These are phyloP conservation scores for Paramecium caudatum DNA, from an alignment of 73 alveolate genomes.

Conservation along the genomic window DNA sequence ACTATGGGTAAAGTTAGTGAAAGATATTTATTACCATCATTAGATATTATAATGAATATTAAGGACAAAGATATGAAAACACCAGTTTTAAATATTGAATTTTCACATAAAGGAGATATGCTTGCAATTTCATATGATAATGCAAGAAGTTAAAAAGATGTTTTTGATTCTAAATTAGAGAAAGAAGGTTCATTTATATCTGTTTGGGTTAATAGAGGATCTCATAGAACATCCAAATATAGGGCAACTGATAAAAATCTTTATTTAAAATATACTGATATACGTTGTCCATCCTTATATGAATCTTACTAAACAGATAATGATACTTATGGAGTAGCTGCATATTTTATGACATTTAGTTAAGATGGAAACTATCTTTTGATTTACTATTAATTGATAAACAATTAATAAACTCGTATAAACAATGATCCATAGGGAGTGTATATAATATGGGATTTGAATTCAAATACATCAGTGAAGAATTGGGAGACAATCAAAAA, in stretches of 20 bases:
- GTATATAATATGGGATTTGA: conserved; percentile 74
- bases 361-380: conserved; percentile 66
- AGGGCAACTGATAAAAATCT: conserved; percentile 69
- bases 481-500: conserved; percentile 72
- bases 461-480: conserved; percentile 68
- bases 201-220: conserved; percentile 59
- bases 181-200: conserved; percentile 76
- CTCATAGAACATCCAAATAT: conserved; percentile 43
- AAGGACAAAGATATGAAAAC: conserved; percentile 65
- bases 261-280: conserved; percentile 69
- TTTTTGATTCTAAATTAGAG: conserved; percentile 67
- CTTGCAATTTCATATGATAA: conserved; percentile 75
- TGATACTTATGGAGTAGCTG: conserved; percentile 74
- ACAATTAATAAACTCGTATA: conserved; percentile 67
- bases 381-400: conserved; percentile 71
- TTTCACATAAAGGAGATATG: conserved; percentile 71
- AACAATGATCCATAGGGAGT: conserved; percentile 73
- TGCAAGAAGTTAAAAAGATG: conserved; percentile 49
- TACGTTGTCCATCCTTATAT: conserved; percentile 69
- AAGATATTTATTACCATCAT: conserved; percentile 35
- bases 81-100: conserved; percentile 71
- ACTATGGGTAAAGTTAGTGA: conserved; percentile 51
- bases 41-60: conserved; percentile 43
- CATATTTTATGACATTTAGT: conserved; percentile 74
- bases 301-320: conserved; percentile 68